These are phyloP conservation scores for Beauveria sp. DNA, from an alignment of 2,329 filamentous ascomycete genomes.

Conservation along the genomic window DNA sequence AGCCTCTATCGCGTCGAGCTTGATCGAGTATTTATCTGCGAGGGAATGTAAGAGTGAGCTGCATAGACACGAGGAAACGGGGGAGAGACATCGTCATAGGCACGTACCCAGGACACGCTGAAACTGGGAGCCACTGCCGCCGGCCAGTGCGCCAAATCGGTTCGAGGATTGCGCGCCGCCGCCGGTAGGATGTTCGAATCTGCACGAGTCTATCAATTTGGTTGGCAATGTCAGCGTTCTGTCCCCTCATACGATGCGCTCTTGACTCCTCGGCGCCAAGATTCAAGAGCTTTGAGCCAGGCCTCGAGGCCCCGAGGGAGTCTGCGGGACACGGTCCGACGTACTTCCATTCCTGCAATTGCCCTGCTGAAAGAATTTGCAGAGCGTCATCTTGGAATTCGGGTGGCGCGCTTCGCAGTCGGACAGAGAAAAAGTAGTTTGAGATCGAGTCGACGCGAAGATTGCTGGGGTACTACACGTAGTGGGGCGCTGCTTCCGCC, in stretches of 20 bases:
- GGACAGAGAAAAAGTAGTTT: not conserved
- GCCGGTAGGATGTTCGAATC: conserved; percentile 44
- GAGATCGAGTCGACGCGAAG: not conserved
- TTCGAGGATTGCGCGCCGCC: conserved; percentile 35
- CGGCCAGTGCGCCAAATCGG: conserved; percentile 48
- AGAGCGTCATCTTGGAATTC: conserved; percentile 31
- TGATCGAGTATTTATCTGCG: conserved; percentile 42
- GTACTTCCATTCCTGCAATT: conserved; percentile 45
- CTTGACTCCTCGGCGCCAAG: not conserved
- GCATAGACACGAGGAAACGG: not conserved
- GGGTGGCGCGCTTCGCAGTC: not conserved
- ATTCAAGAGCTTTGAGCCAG: not conserved
- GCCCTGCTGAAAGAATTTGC: conserved; percentile 43
- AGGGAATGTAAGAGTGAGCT: not conserved
- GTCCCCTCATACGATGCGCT: not conserved
- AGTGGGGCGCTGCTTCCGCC: not conserved
- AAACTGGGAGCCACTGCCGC: conserved; percentile 18
- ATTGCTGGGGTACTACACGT: not conserved
- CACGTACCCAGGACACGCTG: conserved; percentile 17
- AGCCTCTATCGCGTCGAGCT: conserved; percentile 49
- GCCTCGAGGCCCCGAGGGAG: too few species aligned
- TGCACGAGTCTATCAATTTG: conserved; percentile 39
- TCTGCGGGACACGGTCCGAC: conserved; percentile 18
- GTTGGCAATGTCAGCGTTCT: not conserved
- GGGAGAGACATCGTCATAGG: not conserved